phyloP scores from a whole-genome alignment of 2,329 filamentous ascomycete genomes.

The Juglanconis oblonga region DNA sequence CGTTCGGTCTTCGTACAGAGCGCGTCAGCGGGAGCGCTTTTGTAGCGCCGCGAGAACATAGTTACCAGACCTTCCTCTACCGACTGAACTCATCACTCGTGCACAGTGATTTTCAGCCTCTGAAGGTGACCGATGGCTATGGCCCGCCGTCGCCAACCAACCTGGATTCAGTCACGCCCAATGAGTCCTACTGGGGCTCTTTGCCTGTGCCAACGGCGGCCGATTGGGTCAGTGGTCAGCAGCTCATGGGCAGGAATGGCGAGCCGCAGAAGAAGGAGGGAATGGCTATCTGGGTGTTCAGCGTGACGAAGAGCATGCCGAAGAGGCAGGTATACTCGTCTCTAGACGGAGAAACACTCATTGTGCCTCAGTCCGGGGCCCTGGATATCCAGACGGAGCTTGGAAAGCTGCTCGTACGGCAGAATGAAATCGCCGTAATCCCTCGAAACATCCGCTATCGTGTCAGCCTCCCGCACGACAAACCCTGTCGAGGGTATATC shows the following conservation, averaged over 20 bases:
- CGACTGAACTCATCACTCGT: conserved; percentile 46
- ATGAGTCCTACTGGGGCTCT: conserved; percentile 49
- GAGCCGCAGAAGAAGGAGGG: conserved; percentile 68
- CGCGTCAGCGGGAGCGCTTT: conserved; percentile 52
- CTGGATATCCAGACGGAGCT: conserved; percentile 65
- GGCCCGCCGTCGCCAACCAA: not conserved
- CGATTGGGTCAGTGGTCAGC: conserved; percentile 42
- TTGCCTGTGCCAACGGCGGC: conserved; percentile 52
- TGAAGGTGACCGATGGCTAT: conserved; percentile 42
- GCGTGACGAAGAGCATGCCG: conserved; percentile 66
- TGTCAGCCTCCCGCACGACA: conserved; percentile 38
- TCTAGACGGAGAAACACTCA: conserved; percentile 64
- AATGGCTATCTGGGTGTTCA: conserved; percentile 66
- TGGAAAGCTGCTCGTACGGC: conserved; percentile 57
- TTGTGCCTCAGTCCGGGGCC: conserved; percentile 61
- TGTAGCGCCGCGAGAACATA: conserved; percentile 47
- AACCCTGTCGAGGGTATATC: conserved; percentile 57
- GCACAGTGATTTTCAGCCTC: conserved; percentile 40
- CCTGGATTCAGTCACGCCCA: conserved; percentile 1
- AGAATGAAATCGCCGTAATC: conserved; percentile 63
- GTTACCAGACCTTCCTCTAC: conserved; percentile 52
- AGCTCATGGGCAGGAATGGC: conserved; percentile 65
- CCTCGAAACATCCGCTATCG: conserved; percentile 53
- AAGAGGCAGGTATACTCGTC: conserved; percentile 67
- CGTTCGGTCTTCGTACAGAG: conserved; percentile 64